Base-by-base conservation (phyloP, 2,329 filamentous ascomycete species). In the Ophiostoma sp. region DNA sequence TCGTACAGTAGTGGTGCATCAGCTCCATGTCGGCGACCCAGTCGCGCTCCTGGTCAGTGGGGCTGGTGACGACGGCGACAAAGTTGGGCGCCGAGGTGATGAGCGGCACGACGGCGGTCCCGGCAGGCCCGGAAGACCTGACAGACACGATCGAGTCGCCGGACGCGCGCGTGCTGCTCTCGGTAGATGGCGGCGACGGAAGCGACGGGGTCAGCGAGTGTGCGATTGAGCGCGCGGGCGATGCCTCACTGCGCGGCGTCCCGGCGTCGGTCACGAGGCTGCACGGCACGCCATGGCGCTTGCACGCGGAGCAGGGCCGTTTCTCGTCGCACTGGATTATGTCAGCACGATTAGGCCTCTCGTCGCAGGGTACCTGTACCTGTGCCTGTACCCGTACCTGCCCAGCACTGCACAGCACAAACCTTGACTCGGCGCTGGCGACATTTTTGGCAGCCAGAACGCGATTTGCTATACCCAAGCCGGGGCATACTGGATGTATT, bases 11-110 rank as follows among this genome's bases (percentile, higher is more conserved):
- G 60, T 79, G 78, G 44, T 79, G 76, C 64, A 78, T 78, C 15
- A 78, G 70, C 60, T 79, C 79, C 7, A 80, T 71, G 69, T 80
- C 79, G 68, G 77, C 78, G 4, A 77, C 78, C 68, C 79, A 80
- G 39, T 52, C 66, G 41, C 52, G 52, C 52, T 57, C 52, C 52
- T 57, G n/a, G 52, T 57, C 52, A n/a, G 15, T n/a, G 64, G 36
- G 36, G 39, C 23, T 11, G 23, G 31, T 33, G 67, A 69, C 33
- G 57, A 44, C 17, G 67, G 27, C 54, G 67, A 8, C 67, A 36
- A 15, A 15, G 23, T 13, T 39, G 39, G 39, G 6, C n/a, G 57
- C 35, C 48, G 67, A 52, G 33, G 33, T 31, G 31, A 60, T 11
- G 35, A 27, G 33, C 23, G 52, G 60, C 4, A 33, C 66, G 33